Evolutionary conservation across 805 yeast genomes (phyloP), one percentile per base, ranked within the genome.

Genomic region (Candida railenensis): DNA sequence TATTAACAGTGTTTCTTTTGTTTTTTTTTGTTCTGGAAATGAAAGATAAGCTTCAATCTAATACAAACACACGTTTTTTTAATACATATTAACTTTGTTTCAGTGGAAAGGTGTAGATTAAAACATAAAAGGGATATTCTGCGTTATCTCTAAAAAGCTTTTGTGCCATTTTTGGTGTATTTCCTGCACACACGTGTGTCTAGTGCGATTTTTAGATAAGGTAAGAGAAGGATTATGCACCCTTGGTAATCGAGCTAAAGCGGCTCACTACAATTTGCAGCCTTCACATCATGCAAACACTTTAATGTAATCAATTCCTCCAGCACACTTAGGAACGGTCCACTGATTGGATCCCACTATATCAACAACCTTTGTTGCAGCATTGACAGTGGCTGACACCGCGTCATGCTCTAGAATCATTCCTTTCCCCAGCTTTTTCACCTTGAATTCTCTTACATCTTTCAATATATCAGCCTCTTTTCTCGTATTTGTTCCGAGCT

Each of bases 361-460:
- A 3, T 75, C 72, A 18, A 58, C 54, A 12, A 87, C 73, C 32
- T 80, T 78, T 37, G 84, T 67, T 0, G 82, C 98, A 8, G 82
- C 80, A 51, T 82, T 73, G 3, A 88, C 92, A 0, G 96, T 88
- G 34, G 69, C 73, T 8, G 65, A 59, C 22, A 82, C 69, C 4
- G 85, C 85, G 65, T 92, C 99, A 62, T 92, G 98, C 56, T 91
- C 97, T 45, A 92, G 76, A 30, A 92, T 83, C 39, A 92, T 61
- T 0, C 97, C 98, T 11, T 63, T 58, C 28, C 49, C 54, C 1
- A 51, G 49, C 14, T 57, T 55, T 0, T 49, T 45, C 3, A 41
- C 25, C 42, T 66, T 66, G 86, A 92, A 89, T 5, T 56, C 55
- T 2, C 57, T 59, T 2, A 87, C 82, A 34, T 85, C 89, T 2